A percentile compares a stretch with the other conserved stretches of the same genome.
phyloP scores from a whole-genome alignment of 805 yeast species.

The Saccharomycopsis malanga region DNA sequence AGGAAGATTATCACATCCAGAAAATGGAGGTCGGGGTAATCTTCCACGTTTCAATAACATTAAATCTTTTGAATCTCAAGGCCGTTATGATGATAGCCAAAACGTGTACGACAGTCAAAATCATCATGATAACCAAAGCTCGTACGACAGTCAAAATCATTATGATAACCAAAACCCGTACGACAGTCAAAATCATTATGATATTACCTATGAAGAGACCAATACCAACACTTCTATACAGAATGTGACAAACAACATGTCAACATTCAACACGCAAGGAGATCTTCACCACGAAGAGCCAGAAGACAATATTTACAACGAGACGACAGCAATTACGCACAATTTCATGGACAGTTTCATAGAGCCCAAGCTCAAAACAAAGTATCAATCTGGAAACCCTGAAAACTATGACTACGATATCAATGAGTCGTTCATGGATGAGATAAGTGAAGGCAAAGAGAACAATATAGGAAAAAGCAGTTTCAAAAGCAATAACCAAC shows the following conservation, averaged over 20 bases:
- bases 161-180: no score
- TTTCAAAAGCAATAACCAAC: constrained; percentile 1
- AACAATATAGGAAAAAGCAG: neutral
- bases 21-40: constrained; percentile 10
- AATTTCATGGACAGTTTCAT: constrained; percentile 15
- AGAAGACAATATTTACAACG: constrained; percentile 1
- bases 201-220: no score
- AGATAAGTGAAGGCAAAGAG: constrained; percentile 5
- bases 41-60: constrained; percentile 5
- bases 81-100: no score
- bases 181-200: no score
- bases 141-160: no score
- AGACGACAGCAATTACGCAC: constrained; percentile 11
- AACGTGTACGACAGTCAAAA: no score
- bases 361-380: constrained; percentile 9
- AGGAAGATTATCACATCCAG: no score
- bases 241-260: constrained; percentile 16
- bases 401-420: constrained; percentile 17
- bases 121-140: no score
- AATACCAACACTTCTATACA: neutral
- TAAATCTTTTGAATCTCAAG: no score
- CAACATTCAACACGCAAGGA: constrained; percentile 2
- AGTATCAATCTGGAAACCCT: neutral
- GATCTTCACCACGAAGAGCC: neutral
- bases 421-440: constrained; percentile 21